phyloP scores from a whole-genome alignment of 306 rosid genomes.

The Acacia confusa region DNA sequence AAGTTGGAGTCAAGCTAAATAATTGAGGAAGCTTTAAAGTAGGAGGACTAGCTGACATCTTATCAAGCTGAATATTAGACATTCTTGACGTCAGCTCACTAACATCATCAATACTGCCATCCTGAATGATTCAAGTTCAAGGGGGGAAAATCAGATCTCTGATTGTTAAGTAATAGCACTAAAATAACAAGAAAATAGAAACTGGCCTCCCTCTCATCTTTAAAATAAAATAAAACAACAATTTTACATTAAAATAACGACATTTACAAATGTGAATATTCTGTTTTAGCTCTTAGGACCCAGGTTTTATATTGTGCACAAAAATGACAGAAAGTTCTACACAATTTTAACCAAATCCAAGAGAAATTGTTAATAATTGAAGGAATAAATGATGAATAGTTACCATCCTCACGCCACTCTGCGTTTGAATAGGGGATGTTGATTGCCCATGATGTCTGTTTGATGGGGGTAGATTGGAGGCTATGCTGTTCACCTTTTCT shows the following conservation, averaged over 20 bases:
- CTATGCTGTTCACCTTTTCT: conserved; percentile 75
- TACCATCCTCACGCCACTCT: conserved; percentile 85
- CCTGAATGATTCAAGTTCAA: conserved; percentile 50
- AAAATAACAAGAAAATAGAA: neutral
- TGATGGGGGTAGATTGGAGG: conserved; percentile 70
- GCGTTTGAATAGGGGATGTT: conserved; percentile 73
- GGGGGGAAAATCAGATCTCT: conserved; percentile 1
- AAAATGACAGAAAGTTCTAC: neutral
- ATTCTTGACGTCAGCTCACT: conserved; percentile 74
- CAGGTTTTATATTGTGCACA: neutral
- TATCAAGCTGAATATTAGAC: conserved; percentile 77
- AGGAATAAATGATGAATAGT: conserved; percentile 23
- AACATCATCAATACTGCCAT: conserved; percentile 66
- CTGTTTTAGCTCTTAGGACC: neutral
- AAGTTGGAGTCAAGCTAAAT: conserved; percentile 86
- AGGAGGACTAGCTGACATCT: conserved; percentile 80
- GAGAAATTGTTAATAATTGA: neutral
- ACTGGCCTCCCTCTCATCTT: neutral
- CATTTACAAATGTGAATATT: neutral
- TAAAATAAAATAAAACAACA: neutral
- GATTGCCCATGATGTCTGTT: conserved; percentile 65
- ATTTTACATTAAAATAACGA: neutral
- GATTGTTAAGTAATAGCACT: conserved; percentile 14
- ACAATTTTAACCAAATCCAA: neutral
- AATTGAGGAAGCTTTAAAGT: conserved; percentile 96